phyloP scores from a whole-genome alignment of 129 eudicot species.

The Flaveria brownii region DNA sequence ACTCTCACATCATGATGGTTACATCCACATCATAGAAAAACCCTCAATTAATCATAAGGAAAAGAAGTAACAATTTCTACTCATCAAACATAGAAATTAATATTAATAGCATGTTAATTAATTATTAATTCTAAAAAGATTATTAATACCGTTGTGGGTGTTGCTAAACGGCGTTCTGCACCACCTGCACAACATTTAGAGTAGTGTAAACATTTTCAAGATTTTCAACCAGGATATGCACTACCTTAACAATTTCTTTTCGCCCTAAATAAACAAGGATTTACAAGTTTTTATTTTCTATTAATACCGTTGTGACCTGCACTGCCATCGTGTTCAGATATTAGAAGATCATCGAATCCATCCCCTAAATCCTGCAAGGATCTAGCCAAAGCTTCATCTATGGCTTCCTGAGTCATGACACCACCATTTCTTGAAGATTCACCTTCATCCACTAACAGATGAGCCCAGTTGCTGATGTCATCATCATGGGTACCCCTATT shows the following conservation, averaged over 20 bases:
- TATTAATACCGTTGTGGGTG: conserved; percentile 51
- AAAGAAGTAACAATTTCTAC: too few species aligned
- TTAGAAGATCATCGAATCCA: conserved; percentile 48
- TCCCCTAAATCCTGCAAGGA: conserved; percentile 78
- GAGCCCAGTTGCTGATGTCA: conserved; percentile 41
- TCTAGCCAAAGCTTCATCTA: conserved; percentile 90
- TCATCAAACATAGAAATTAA: conserved; percentile 15
- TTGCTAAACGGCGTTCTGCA: conserved; percentile 39
- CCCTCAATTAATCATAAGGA: too few species aligned
- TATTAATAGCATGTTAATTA: not conserved
- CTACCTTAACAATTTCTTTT: not conserved
- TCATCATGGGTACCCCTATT: conserved; percentile 30
- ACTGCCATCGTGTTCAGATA: conserved; percentile 42
- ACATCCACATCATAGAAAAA: too few species aligned
- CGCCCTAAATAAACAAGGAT: not conserved
- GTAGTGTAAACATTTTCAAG: conserved; percentile 8
- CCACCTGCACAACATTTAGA: conserved; percentile 40
- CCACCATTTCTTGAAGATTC: conserved; percentile 50
- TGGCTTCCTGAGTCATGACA: conserved; percentile 52
- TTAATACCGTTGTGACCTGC: conserved; percentile 28
- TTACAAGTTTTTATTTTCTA: not conserved
- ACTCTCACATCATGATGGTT: too few species aligned
- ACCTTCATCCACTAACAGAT: conserved; percentile 41
- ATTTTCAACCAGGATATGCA: not conserved
- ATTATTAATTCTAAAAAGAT: not conserved